Percentiles rank a stretch among this genome's conserved stretches.
phyloP scores from a whole-genome alignment of 768 basidiomycete species.

The Myochromella boudieri region DNA sequence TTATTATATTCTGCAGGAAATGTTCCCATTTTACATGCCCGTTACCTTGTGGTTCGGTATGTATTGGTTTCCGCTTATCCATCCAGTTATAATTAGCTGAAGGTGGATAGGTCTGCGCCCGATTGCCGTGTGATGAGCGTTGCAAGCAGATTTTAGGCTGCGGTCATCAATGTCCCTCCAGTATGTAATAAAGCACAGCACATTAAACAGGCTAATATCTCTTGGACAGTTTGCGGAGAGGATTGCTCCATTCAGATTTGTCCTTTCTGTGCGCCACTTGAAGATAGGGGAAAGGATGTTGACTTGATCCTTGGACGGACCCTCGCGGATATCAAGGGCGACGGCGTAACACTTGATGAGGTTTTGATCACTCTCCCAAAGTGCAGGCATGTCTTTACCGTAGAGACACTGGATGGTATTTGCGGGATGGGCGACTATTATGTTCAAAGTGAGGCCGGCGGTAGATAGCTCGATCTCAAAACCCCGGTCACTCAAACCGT shows the following conservation, averaged over 20 bases:
- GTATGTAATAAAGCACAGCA: constrained; percentile 31
- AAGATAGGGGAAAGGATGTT: constrained; percentile 42
- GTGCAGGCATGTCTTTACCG: constrained; percentile 68
- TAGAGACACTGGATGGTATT: constrained; percentile 68
- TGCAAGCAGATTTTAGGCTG: constrained; percentile 52
- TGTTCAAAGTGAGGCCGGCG: constrained; percentile 26
- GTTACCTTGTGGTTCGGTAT: constrained; percentile 68
- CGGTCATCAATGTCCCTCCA: constrained; percentile 67
- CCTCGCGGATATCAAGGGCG: constrained; percentile 46
- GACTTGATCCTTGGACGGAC: constrained; percentile 58
- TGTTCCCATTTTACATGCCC: constrained; percentile 58
- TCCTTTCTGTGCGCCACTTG: constrained; percentile 42
- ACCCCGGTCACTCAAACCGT: constrained; percentile 33
- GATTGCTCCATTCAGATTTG: constrained; percentile 57
- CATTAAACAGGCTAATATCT: neutral
- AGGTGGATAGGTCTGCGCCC: constrained; percentile 57
- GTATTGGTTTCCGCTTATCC: constrained; percentile 23
- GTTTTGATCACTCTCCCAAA: constrained; percentile 58
- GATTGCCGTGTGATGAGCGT: constrained; percentile 60
- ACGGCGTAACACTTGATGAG: constrained; percentile 41
- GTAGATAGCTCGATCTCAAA: constrained; percentile 42
- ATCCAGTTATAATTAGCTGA: neutral
- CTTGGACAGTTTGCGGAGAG: constrained; percentile 63
- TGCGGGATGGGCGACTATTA: constrained; percentile 56
- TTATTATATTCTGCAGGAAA: constrained; percentile 30